Percentiles rank a stretch among this genome's conserved stretches.
phyloP scores from a whole-genome alignment of 768 basidiomycete genomes.

The Auricularia auricula-judae region DNA sequence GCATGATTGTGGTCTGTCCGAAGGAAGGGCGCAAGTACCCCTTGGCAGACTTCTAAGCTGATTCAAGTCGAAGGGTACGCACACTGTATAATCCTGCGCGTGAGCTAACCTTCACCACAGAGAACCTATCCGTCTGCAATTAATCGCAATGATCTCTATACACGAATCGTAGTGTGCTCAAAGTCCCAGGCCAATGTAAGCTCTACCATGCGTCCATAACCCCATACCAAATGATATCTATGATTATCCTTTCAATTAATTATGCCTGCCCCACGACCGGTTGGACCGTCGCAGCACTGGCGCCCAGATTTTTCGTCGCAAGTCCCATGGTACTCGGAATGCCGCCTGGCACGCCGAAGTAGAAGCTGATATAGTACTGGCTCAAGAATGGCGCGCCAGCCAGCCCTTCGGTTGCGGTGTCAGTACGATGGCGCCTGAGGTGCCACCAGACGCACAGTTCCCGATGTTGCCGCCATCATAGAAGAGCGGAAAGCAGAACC shows the following conservation, averaged over 20 bases:
- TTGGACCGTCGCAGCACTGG: not conserved
- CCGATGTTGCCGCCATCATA: conserved; percentile 4
- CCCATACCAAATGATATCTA: too few species aligned
- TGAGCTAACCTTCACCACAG: too few species aligned
- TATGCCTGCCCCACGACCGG: too few species aligned
- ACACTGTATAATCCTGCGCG: too few species aligned
- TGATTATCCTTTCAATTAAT: too few species aligned
- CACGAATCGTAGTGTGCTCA: too few species aligned
- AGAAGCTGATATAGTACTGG: conserved; percentile 6
- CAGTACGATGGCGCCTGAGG: too few species aligned
- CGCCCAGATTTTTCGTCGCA: conserved; percentile 2
- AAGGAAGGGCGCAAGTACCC: conserved; percentile 6
- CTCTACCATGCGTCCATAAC: too few species aligned
- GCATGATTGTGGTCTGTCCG: conserved; percentile 33
- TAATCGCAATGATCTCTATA: too few species aligned
- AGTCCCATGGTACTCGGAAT: conserved; percentile 3
- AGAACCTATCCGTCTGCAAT: too few species aligned
- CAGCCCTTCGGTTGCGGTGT: not conserved
- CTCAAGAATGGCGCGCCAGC: conserved; percentile 5
- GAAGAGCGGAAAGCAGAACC: conserved; percentile 3
- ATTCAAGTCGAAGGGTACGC: too few species aligned
- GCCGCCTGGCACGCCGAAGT: not conserved
- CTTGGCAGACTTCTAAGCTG: not conserved
- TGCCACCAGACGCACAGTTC: not conserved
- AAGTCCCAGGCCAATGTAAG: too few species aligned